Conservation (phyloP, 2,329 filamentous ascomycete genomes). For the Pseudofabraea citricarpa region DNA sequence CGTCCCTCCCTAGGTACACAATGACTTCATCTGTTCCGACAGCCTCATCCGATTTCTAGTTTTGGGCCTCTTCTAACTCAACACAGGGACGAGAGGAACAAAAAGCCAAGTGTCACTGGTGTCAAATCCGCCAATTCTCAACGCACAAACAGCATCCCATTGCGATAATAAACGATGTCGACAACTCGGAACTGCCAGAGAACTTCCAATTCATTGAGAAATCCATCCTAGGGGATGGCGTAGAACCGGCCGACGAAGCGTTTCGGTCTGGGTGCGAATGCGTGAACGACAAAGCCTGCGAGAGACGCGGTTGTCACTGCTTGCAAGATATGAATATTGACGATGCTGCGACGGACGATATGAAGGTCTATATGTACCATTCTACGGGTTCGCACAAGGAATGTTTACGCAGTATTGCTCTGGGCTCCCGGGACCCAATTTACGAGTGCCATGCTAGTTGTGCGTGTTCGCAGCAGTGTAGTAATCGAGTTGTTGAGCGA, state of each 20-base stretch:
- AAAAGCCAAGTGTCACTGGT: slow-evolving; percentile 51
- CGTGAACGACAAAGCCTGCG: slow-evolving; percentile 53
- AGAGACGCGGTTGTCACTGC: slow-evolving; percentile 64
- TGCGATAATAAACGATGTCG: slow-evolving; percentile 59
- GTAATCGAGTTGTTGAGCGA: slow-evolving; percentile 72
- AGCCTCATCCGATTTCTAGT: too few species aligned
- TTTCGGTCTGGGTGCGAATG: slow-evolving; percentile 70
- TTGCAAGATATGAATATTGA: slow-evolving; percentile 48
- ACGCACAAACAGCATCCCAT: slow-evolving; percentile 47
- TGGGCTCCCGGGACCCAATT: slow-evolving; percentile 56
- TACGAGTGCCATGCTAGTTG: slow-evolving; percentile 79
- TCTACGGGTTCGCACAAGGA: slow-evolving; percentile 46
- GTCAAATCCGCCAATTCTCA: slow-evolving; percentile 52
- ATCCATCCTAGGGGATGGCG: slow-evolving; percentile 54
- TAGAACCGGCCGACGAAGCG: slow-evolving; percentile 52
- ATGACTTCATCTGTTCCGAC: too few species aligned
- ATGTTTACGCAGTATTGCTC: slow-evolving; percentile 45
- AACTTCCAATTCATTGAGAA: slow-evolving; percentile 66
- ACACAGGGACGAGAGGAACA: slow-evolving; percentile 25
- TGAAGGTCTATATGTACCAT: slow-evolving; percentile 49
- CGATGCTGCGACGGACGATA: slow-evolving; percentile 32
- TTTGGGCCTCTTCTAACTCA: too few species aligned
- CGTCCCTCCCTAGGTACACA: too few species aligned
- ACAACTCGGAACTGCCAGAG: slow-evolving; percentile 50
- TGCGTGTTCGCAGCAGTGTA: slow-evolving; percentile 58